A percentile compares a stretch with the other conserved stretches of the same genome.
Evolutionary conservation across 2,329 filamentous ascomycete genomes (phyloP).

Genomic region (Fusarium solani-melongenae): DNA sequence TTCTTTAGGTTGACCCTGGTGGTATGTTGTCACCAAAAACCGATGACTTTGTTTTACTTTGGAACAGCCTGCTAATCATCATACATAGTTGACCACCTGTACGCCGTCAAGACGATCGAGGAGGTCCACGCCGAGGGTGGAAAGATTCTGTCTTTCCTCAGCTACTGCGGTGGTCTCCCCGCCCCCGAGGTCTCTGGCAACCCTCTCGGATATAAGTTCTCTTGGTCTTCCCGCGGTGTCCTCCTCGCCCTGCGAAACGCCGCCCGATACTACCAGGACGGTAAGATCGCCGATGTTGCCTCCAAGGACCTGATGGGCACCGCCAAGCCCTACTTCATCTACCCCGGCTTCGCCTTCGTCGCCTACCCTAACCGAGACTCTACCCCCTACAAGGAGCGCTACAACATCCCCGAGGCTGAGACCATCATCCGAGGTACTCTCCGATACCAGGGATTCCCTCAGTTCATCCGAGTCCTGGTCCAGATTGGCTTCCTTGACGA

Average conservation of each 20-base stretch:
- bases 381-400: slow-evolving; percentile 86
- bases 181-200: slow-evolving; percentile 80
- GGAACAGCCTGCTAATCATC: neutral
- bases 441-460: slow-evolving; percentile 88
- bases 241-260: slow-evolving; percentile 86
- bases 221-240: slow-evolving; percentile 75
- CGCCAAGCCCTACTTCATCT: slow-evolving; percentile 92
- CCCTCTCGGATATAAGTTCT: slow-evolving; percentile 85
- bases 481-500: slow-evolving; percentile 91
- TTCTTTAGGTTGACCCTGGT: slow-evolving; percentile 38
- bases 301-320: slow-evolving; percentile 80
- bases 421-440: slow-evolving; percentile 86
- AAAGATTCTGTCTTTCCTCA: slow-evolving; percentile 84
- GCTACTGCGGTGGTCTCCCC: slow-evolving; percentile 85
- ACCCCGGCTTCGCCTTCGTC: slow-evolving; percentile 86
- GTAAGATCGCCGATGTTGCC: slow-evolving; percentile 75
- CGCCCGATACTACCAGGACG: slow-evolving; percentile 85
- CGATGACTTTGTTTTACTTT: neutral
- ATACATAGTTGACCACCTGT: slow-evolving; percentile 54
- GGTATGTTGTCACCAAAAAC: slow-evolving; percentile 1
- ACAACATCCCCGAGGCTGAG: slow-evolving; percentile 92
- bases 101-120: slow-evolving; percentile 88
- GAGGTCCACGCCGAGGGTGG: slow-evolving; percentile 89
- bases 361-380: slow-evolving; percentile 95
- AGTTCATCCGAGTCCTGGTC: slow-evolving; percentile 88